Percentiles rank a stretch among this genome's conserved stretches.
Evolutionary conservation across 129 eudicot species (phyloP).

Genomic region (Lonicera japonica): DNA sequence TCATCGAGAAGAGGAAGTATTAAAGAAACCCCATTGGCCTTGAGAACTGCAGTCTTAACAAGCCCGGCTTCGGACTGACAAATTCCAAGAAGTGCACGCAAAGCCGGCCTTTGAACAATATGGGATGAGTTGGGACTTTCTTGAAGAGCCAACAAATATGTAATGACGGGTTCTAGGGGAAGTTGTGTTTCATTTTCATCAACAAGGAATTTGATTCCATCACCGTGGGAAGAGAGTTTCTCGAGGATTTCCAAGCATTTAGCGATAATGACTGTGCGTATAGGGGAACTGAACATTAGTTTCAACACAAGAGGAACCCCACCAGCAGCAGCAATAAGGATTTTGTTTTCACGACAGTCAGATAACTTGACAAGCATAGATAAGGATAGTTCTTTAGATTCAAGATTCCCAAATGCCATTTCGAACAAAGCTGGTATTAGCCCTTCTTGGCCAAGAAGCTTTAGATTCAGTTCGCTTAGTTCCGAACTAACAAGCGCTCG

Average conservation of each 20-base stretch:
- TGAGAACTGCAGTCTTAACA: conserved; percentile 54
- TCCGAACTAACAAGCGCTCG: conserved; percentile 32
- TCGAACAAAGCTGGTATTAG: conserved; percentile 48
- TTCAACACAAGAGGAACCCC: conserved; percentile 40
- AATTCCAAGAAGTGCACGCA: conserved; percentile 44
- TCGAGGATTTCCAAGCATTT: conserved; percentile 52
- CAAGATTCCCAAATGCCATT: conserved; percentile 51
- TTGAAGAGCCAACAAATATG: conserved; percentile 31
- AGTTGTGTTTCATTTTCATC: conserved; percentile 29
- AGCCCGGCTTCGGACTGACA: conserved; percentile 44
- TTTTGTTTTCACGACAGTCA: conserved; percentile 33
- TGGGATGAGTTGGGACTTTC: conserved; percentile 31
- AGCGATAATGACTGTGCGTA: conserved; percentile 23
- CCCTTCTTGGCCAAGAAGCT: conserved; percentile 42
- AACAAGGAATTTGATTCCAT: conserved; percentile 49
- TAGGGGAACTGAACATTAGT: conserved; percentile 29
- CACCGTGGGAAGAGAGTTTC: conserved; percentile 50
- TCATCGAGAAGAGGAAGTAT: conserved; percentile 53
- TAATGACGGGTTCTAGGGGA: conserved; percentile 26
- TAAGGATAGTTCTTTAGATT: conserved; percentile 52
- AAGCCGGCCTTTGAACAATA: conserved; percentile 34
- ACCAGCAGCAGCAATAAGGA: conserved; percentile 33
- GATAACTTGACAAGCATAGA: conserved; percentile 41
- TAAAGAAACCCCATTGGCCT: conserved; percentile 46
- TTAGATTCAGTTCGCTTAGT: conserved; percentile 34